phyloP scores from a whole-genome alignment of 306 rosid species.

The Medicago ruthenica region DNA sequence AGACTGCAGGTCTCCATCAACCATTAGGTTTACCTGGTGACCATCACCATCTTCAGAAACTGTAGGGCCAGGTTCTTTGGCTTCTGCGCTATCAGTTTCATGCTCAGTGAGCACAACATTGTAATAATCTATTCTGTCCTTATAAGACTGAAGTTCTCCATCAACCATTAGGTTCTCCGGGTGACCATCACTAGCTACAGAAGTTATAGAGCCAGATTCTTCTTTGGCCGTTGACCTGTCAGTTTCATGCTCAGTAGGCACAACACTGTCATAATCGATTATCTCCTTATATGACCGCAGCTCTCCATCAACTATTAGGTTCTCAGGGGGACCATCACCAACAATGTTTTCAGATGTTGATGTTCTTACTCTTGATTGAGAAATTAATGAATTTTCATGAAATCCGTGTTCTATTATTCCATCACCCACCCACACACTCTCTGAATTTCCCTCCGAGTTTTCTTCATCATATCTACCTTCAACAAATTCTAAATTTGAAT shows the following conservation, averaged over 20 bases:
- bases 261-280: constrained; percentile 38
- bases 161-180: constrained; percentile 49
- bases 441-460: constrained; percentile 51
- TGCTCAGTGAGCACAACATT: constrained; percentile 49
- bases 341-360: constrained; percentile 49
- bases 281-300: constrained; percentile 45
- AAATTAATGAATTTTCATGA: constrained; percentile 50
- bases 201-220: constrained; percentile 51
- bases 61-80: constrained; percentile 48
- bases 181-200: constrained; percentile 58
- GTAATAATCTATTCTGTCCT: constrained; percentile 37
- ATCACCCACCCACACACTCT: constrained; percentile 44
- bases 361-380: constrained; percentile 46
- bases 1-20: constrained; percentile 49
- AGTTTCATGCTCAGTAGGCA: constrained; percentile 52
- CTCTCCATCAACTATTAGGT: constrained; percentile 49
- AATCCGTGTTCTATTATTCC: constrained; percentile 47
- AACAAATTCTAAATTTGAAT: constrained; percentile 63
- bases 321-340: constrained; percentile 50
- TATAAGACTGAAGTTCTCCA: constrained; percentile 48
- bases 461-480: constrained; percentile 61
- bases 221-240: constrained; percentile 46
- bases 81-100: constrained; percentile 45
- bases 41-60: constrained; percentile 53
- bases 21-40: constrained; percentile 48